Evolutionary conservation across 176 grass and related monocot genomes (phyloP).

Genomic region (Triticum timopheevii): DNA sequence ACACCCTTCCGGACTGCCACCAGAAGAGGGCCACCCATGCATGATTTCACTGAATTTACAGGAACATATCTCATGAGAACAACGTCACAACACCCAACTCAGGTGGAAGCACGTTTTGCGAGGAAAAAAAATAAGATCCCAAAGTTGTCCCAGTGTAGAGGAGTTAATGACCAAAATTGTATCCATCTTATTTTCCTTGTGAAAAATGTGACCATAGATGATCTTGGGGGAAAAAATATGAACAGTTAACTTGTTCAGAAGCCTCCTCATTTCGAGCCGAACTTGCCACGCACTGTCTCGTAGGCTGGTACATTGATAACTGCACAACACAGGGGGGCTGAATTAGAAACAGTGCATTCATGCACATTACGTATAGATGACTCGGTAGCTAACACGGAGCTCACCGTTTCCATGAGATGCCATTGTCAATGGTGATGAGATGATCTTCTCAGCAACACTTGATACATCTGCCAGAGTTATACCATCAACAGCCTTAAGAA

Average conservation of each 20-base stretch:
- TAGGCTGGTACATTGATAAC: conserved; percentile 82
- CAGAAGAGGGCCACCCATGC: neutral
- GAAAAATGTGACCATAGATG: conserved; percentile 36
- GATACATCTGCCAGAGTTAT: conserved; percentile 83
- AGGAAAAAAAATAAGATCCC: neutral
- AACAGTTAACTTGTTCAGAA: conserved; percentile 46
- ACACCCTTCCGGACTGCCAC: conserved; percentile 10
- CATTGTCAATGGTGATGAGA: conserved; percentile 86
- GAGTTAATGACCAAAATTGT: conserved; percentile 42
- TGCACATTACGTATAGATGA: conserved; percentile 5
- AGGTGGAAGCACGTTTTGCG: neutral
- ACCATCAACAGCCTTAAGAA: conserved; percentile 71
- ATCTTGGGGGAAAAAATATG: conserved; percentile 19
- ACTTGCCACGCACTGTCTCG: conserved; percentile 82
- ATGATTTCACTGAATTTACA: conserved; percentile 43
- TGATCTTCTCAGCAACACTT: conserved; percentile 70
- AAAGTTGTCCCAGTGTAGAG: neutral
- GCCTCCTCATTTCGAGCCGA: conserved; percentile 61
- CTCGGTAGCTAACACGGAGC: conserved; percentile 1
- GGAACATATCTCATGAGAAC: neutral
- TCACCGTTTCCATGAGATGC: conserved; percentile 86
- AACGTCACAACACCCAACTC: conserved; percentile 11
- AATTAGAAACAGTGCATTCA: neutral
- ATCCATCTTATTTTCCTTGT: conserved; percentile 35
- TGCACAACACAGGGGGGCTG: conserved; percentile 24